Percentiles rank a stretch among this genome's conserved stretches.
Evolutionary conservation across 2,329 filamentous ascomycete species (phyloP).

Genomic region (Domatiomyces globalis): DNA sequence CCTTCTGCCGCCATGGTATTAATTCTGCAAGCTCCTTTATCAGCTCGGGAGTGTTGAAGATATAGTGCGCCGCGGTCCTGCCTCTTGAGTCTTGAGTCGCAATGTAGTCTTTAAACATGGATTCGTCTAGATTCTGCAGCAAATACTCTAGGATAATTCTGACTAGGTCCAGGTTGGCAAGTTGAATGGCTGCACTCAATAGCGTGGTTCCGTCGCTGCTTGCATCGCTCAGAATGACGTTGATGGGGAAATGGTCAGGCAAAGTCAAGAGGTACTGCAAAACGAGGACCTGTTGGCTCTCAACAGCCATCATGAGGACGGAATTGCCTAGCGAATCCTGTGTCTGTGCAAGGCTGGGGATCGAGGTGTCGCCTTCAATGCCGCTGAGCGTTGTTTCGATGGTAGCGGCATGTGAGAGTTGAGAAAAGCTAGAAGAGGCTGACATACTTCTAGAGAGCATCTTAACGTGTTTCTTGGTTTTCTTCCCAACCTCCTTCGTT

Average conservation of each 20-base stretch:
- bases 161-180: slow-evolving; percentile 61
- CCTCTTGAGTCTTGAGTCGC: slow-evolving; percentile 67
- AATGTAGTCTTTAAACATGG: slow-evolving; percentile 53
- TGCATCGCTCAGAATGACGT: slow-evolving; percentile 62
- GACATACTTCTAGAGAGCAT: slow-evolving; percentile 85
- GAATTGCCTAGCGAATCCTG: slow-evolving; percentile 63
- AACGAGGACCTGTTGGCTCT: slow-evolving; percentile 55
- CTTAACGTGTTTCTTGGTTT: slow-evolving; percentile 57
- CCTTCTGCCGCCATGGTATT: slow-evolving; percentile 76
- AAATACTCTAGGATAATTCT: slow-evolving; percentile 62
- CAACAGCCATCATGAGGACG: slow-evolving; percentile 72
- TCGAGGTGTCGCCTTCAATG: slow-evolving; percentile 73
- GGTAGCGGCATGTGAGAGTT: slow-evolving; percentile 65
- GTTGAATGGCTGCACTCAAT: slow-evolving; percentile 77
- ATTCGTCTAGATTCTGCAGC: slow-evolving; percentile 40
- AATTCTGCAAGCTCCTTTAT: slow-evolving; percentile 63
- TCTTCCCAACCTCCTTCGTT: slow-evolving; percentile 25
- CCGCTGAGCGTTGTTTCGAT: slow-evolving; percentile 58
- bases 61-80: slow-evolving; percentile 82
- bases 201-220: slow-evolving; percentile 85
- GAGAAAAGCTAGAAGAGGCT: slow-evolving; percentile 69
- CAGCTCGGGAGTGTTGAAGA: slow-evolving; percentile 77
- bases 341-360: slow-evolving; percentile 46
- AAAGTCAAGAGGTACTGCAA: slow-evolving; percentile 68
- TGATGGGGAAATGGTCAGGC: slow-evolving; percentile 57